Evolutionary conservation across 495 filamentous ascomycete genomes (phyloP).

Genomic region (Hypoxylon cercidicola): DNA sequence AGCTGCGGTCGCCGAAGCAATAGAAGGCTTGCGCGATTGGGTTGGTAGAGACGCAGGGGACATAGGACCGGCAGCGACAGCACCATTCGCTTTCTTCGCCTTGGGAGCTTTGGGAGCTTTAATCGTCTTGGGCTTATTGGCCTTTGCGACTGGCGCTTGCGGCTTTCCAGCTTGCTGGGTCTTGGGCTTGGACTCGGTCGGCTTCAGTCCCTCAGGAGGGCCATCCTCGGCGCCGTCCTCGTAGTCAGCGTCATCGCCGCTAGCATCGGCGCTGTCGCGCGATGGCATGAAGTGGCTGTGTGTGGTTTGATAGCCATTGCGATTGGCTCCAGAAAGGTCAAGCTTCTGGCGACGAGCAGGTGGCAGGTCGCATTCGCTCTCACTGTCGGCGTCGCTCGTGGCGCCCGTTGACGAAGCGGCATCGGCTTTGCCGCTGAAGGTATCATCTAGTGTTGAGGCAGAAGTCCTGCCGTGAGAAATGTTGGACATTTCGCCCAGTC

Average conservation of each 20-base stretch:
- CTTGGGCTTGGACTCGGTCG: constrained; percentile 49
- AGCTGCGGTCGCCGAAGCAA: constrained; percentile 75
- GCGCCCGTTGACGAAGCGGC: constrained; percentile 84
- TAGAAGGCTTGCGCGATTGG: constrained; percentile 81
- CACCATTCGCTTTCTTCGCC: constrained; percentile 60
- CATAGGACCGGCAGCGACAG: constrained; percentile 61
- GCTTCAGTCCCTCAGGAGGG: constrained; percentile 23
- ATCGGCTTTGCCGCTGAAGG: constrained; percentile 87
- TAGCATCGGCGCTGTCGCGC: constrained; percentile 76
- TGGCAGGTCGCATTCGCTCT: constrained; percentile 76
- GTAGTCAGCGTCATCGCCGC: constrained; percentile 74
- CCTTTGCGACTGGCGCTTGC: constrained; percentile 54
- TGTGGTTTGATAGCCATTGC: constrained; percentile 65
- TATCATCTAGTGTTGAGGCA: constrained; percentile 92
- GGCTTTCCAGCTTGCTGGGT: constrained; percentile 54
- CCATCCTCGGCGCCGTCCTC: constrained; percentile 59
- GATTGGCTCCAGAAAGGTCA: constrained; percentile 58
- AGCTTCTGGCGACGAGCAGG: constrained; percentile 69
- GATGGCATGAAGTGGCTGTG: constrained; percentile 70
- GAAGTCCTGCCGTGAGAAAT: constrained; percentile 90
- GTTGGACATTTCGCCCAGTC: constrained; percentile 90
- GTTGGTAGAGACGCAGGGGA: constrained; percentile 73
- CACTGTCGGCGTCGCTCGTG: constrained; percentile 81
- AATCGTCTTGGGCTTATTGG: constrained; percentile 56
- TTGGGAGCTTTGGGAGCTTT: constrained; percentile 62